These are phyloP conservation scores for Vanderwaltozyma verrucispora DNA, from an alignment of 805 yeast genomes.

Conservation along the genomic window DNA sequence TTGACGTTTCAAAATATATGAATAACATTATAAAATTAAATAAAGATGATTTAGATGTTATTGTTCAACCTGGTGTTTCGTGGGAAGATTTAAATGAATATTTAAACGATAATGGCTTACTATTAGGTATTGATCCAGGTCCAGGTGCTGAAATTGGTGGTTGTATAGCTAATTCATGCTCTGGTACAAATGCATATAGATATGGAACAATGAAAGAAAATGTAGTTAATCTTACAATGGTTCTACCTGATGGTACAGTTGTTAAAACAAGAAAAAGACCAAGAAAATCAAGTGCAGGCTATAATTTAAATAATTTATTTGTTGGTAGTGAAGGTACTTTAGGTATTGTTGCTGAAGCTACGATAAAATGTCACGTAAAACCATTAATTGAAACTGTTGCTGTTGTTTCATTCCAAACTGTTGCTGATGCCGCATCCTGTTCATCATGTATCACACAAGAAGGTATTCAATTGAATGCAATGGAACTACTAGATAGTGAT, in stretches of 20 bases:
- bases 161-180: conserved; percentile 66
- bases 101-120: conserved; percentile 36
- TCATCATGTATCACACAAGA: conserved; percentile 50
- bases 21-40: conserved; percentile 46
- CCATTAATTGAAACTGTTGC: conserved; percentile 60
- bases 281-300: conserved; percentile 70
- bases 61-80: conserved; percentile 69
- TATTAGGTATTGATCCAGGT: conserved; percentile 73
- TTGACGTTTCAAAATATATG: conserved; percentile 51
- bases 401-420: conserved; percentile 54
- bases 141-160: conserved; percentile 79
- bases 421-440: conserved; percentile 61
- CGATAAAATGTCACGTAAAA: conserved; percentile 54
- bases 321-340: conserved; percentile 73
- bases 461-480: conserved; percentile 63
- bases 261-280: conserved; percentile 70
- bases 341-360: conserved; percentile 70
- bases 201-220: conserved; percentile 78
- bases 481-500: conserved; percentile 62
- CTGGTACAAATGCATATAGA: conserved; percentile 70
- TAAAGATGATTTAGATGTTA: conserved; percentile 56
- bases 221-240: conserved; percentile 58
- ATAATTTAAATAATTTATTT: conserved; percentile 64
- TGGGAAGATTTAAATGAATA: conserved; percentile 62
- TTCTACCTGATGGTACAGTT: conserved; percentile 70